These are phyloP conservation scores for Lactarius tabidus DNA, from an alignment of 768 basidiomycete genomes.

Conservation along the genomic window DNA sequence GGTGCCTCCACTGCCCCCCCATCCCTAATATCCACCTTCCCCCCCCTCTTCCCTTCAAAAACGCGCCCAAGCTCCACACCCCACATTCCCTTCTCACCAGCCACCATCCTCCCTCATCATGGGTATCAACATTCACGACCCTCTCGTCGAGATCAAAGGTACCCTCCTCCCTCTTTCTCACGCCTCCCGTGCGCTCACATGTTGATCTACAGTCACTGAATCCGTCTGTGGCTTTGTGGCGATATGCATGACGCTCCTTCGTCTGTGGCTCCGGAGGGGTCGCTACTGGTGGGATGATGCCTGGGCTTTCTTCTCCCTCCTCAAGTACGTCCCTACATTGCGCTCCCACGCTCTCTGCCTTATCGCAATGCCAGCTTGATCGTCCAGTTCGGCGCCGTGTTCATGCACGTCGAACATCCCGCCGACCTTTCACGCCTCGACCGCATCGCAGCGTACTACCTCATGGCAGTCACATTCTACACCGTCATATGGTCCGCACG, in stretches of 20 bases:
- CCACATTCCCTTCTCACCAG: neutral
- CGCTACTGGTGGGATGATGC: conserved; percentile 32
- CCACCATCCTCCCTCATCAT: neutral
- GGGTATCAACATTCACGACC: conserved; percentile 23
- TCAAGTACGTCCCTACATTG: conserved; percentile 13
- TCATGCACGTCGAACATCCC: conserved; percentile 29
- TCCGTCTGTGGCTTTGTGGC: conserved; percentile 28
- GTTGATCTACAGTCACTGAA: conserved; percentile 26
- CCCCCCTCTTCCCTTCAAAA: neutral
- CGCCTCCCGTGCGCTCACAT: neutral
- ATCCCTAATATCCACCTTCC: neutral
- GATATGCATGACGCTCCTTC: conserved; percentile 27
- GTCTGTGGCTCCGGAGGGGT: conserved; percentile 27
- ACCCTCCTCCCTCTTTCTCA: too few relatives aligned
- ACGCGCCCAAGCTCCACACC: neutral
- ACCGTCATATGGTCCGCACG: conserved; percentile 36
- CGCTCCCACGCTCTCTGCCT: neutral
- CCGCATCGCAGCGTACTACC: conserved; percentile 31
- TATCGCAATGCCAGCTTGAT: conserved; percentile 16
- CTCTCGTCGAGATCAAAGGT: conserved; percentile 26
- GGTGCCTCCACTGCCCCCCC: neutral
- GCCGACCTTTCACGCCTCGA: conserved; percentile 22
- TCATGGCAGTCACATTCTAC: conserved; percentile 31
- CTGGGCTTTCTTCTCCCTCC: conserved; percentile 28
- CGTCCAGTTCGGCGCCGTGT: conserved; percentile 28